Percentiles rank a stretch among this genome's conserved stretches.
phyloP scores from a whole-genome alignment of 169 alveolate genomes.

The Plasmodium knowlesi region DNA sequence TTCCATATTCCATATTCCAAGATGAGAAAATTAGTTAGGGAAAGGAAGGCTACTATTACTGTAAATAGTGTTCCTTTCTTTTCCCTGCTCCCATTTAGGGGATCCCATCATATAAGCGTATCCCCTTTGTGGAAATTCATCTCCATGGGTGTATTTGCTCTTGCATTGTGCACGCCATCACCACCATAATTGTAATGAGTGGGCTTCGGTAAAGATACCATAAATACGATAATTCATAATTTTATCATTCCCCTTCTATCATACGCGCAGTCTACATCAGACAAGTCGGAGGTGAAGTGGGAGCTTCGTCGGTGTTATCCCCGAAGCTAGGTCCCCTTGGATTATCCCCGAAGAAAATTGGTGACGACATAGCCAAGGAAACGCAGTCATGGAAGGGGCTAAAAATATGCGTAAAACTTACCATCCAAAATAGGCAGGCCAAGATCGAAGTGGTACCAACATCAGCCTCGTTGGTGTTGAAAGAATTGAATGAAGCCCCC shows the following conservation, averaged over 20 bases:
- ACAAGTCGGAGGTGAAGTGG: constrained; percentile 98
- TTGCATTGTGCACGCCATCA: background rate
- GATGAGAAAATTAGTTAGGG: background rate
- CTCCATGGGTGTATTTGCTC: background rate
- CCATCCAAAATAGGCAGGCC: constrained; percentile 93
- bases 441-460: constrained; percentile 95
- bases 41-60: background rate
- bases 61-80: background rate
- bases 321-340: constrained; percentile 99
- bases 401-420: constrained; percentile 94
- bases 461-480: constrained; percentile 95
- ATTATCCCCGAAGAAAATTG: constrained; percentile 96
- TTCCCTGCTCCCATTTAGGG: background rate
- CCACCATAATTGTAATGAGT: background rate
- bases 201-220: background rate
- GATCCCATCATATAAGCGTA: background rate
- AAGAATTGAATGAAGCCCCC: constrained; percentile 96
- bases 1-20: too few species aligned
- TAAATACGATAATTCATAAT: background rate
- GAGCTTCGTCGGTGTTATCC: constrained; percentile 97
- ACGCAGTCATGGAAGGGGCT: constrained; percentile 97
- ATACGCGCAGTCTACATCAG: constrained; percentile 91
- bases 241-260: background rate
- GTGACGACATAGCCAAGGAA: constrained; percentile 98
- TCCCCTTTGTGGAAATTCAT: background rate